These are phyloP conservation scores for Plasmopara viticola DNA, from an alignment of 352 stramenopile genomes.

Conservation along the genomic window DNA sequence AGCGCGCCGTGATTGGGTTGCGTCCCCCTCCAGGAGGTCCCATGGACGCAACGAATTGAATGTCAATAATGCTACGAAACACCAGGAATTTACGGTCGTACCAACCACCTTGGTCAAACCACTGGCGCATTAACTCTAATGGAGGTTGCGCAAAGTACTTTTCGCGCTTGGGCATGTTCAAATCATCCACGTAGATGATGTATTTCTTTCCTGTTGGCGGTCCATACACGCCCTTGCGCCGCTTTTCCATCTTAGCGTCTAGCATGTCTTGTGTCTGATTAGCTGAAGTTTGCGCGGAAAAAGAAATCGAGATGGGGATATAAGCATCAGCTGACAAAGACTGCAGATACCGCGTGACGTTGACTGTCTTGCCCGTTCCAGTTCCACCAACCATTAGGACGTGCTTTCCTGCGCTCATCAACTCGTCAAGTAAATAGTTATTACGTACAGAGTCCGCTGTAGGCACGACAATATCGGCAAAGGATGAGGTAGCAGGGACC, in stretches of 20 bases:
- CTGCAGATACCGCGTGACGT: conserved; percentile 87
- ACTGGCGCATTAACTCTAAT: conserved; percentile 92
- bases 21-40: conserved; percentile 88
- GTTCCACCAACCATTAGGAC: conserved; percentile 93
- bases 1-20: conserved; percentile 87
- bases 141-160: conserved; percentile 92
- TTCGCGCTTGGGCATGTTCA: conserved; percentile 95
- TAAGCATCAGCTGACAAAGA: conserved; percentile 79
- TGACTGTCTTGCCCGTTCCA: conserved; percentile 93
- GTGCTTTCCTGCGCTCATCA: conserved; percentile 83
- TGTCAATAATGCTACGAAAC: conserved; percentile 85
- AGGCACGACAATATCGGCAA: conserved; percentile 91
- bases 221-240: conserved; percentile 89
- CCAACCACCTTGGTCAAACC: conserved; percentile 92
- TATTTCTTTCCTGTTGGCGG: conserved; percentile 88
- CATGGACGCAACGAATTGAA: conserved; percentile 89
- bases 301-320: conserved; percentile 89
- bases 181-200: conserved; percentile 93
- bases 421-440: conserved; percentile 85
- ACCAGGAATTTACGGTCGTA: conserved; percentile 91
- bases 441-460: conserved; percentile 92
- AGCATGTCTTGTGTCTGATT: conserved; percentile 92
- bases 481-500: conserved; percentile 62
- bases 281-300: conserved; percentile 88
- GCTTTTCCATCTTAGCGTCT: conserved; percentile 91